Percentiles rank a stretch among this genome's conserved stretches.
phyloP scores from a whole-genome alignment of 1,139 yeast genomes.

The Nematodospora anomalae region DNA sequence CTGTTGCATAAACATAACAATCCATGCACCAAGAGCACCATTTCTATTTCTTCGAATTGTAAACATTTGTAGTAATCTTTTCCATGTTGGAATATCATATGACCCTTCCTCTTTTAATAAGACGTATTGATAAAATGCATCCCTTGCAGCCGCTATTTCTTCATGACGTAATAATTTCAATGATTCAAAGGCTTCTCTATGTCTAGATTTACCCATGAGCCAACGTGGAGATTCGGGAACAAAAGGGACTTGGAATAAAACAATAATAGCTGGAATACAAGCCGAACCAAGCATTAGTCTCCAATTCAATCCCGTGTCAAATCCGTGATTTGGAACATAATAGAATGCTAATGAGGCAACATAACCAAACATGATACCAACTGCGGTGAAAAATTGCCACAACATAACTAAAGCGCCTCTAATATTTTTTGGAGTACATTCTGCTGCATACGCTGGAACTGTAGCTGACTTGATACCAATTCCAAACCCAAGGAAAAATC shows the following conservation, averaged over 20 bases:
- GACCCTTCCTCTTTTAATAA: constrained; percentile 66
- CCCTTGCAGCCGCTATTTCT: constrained; percentile 69
- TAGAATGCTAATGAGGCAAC: constrained; percentile 64
- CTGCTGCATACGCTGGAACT: constrained; percentile 80
- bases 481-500: constrained; percentile 74
- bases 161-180: constrained; percentile 50
- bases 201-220: constrained; percentile 68
- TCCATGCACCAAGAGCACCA: constrained; percentile 77
- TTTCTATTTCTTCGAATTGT: constrained; percentile 78
- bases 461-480: constrained; percentile 81
- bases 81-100: constrained; percentile 52
- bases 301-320: constrained; percentile 63
- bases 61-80: constrained; percentile 55
- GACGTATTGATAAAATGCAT: constrained; percentile 68
- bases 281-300: constrained; percentile 81
- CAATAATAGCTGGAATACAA: constrained; percentile 67
- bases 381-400: constrained; percentile 90
- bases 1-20: constrained; percentile 89
- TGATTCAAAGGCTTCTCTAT: constrained; percentile 55
- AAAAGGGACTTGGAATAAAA: constrained; percentile 64
- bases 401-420: constrained; percentile 83
- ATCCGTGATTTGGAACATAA: constrained; percentile 33
- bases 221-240: constrained; percentile 83
- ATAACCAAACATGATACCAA: constrained; percentile 82
- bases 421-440: constrained; percentile 72